phyloP scores from a whole-genome alignment of 306 rosid genomes.

The Trifolium subterraneum region DNA sequence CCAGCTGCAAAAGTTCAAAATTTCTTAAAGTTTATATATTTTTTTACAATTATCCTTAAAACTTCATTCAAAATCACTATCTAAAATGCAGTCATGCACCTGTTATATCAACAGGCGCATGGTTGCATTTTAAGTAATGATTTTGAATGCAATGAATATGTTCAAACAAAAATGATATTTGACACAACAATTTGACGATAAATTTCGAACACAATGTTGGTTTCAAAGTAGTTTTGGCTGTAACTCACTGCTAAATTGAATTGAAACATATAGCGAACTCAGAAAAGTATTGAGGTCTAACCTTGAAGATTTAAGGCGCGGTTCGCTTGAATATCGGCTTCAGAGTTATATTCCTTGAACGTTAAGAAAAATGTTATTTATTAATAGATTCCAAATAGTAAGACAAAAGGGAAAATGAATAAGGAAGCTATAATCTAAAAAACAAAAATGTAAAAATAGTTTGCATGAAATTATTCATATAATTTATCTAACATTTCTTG shows the following conservation, averaged over 20 bases:
- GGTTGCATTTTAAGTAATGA: not conserved
- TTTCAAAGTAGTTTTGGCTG: not conserved
- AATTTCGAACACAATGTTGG: too few relatives aligned
- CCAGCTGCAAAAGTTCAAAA: conserved; percentile 64
- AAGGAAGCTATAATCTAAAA: not conserved
- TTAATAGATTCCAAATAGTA: conserved; percentile 15
- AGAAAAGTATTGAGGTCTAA: conserved; percentile 43
- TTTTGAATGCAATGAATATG: not conserved
- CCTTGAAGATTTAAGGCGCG: conserved; percentile 64
- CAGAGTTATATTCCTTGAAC: conserved; percentile 70
- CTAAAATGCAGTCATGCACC: not conserved
- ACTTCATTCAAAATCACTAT: too few relatives aligned
- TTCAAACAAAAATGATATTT: too few relatives aligned
- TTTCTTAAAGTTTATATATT: not conserved
- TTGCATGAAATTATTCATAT: not conserved
- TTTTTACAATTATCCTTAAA: too few relatives aligned
- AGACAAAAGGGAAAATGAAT: not conserved
- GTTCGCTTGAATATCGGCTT: conserved; percentile 86
- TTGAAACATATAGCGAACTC: not conserved
- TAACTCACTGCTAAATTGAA: conserved; percentile 7
- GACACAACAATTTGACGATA: too few relatives aligned
- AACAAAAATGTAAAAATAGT: not conserved
- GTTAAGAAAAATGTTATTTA: conserved; percentile 25
- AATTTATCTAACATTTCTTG: not conserved
- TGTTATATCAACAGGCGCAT: not conserved